Base-by-base conservation (phyloP, 345 rosid species). In the Atalantia buxifolia region DNA sequence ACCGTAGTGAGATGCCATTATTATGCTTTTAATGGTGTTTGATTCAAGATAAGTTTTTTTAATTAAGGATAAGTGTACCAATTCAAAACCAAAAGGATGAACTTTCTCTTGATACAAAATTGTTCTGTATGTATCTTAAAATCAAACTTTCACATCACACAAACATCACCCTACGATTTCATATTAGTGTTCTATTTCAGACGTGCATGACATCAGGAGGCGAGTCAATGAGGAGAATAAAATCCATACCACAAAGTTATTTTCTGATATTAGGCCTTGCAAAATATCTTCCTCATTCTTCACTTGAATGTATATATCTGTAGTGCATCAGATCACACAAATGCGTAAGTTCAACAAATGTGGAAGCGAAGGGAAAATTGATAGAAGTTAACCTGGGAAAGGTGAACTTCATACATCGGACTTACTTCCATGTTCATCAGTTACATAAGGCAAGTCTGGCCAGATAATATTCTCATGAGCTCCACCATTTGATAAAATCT, bases 361-460 rank as follows among this genome's bases (percentile, higher is more conserved):
- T 31, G 13, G 66, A 57, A 33, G 42, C 40, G 35, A 76, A 71
- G 60, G 56, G 40, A 60, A 79, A 67, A 62, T 30, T 3, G 25
- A 77, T 38, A 45, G 16, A 38, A 42, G 19, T 4, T 27, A 31
- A 76, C 33, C 38, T 56, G 18, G 55, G 27, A 70, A 69, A 22
- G 13, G 68, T 4, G 42, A 81, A 77, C 4, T 69, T 72, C 78
- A 72, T 28, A 60, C 6, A 63, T 76, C 71, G 14, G 33, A 83
- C 95, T 83, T 85, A 94, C 99, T 89, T 88, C 99, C 99, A 76
- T 87, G 88, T 80, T 92, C 91, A 83, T 96, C 97, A 48, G 92
- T 89, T 61, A 89, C 86, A 74, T 91, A 96, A 82, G 90, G 93
- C 85, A 96, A 81, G 80, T 92, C 99, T 24, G 98, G 93, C 93